Evolutionary conservation across 805 yeast genomes (phyloP).

Genomic region (Teunomyces gatunensis): DNA sequence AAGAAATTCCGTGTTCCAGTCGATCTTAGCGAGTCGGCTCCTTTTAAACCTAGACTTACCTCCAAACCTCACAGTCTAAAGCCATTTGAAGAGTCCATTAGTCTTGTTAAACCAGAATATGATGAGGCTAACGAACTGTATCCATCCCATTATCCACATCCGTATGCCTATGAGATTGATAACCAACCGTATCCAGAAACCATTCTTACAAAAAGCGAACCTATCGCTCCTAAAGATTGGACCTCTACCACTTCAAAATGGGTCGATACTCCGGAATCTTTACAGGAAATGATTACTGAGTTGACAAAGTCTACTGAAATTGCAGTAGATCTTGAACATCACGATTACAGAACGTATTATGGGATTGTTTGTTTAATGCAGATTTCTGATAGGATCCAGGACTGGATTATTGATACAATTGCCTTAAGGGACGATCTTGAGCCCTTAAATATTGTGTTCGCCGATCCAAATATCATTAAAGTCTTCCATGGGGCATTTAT

Average conservation of each 20-base stretch:
- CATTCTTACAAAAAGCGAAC: constrained; percentile 40
- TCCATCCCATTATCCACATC: constrained; percentile 71
- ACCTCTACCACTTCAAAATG: constrained; percentile 59
- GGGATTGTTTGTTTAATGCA: constrained; percentile 95
- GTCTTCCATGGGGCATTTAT: constrained; percentile 95
- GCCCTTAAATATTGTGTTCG: constrained; percentile 66
- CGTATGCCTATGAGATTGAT: constrained; percentile 75
- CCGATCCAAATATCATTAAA: constrained; percentile 78
- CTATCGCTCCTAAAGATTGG: constrained; percentile 64
- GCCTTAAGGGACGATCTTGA: constrained; percentile 70
- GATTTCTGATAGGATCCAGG: constrained; percentile 75
- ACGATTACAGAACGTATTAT: constrained; percentile 83
- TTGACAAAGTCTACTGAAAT: constrained; percentile 56
- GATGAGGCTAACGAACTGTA: constrained; percentile 30
- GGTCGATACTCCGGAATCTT: constrained; percentile 59
- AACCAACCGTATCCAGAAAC: constrained; percentile 64
- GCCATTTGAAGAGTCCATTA: constrained; percentile 52
- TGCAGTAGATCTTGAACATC: constrained; percentile 96
- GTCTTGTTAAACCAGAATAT: constrained; percentile 25
- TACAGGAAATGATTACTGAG: constrained; percentile 54
- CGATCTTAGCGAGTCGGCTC: constrained; percentile 65
- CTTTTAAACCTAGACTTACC: constrained; percentile 73
- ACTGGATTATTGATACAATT: constrained; percentile 85
- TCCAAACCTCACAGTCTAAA: constrained; percentile 69
- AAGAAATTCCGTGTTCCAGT: constrained; percentile 51